A percentile compares a stretch with the other conserved stretches of the same genome.
These are phyloP conservation scores for Erythrophleum ivorense DNA, from an alignment of 331 rosid species.

Conservation along the genomic window DNA sequence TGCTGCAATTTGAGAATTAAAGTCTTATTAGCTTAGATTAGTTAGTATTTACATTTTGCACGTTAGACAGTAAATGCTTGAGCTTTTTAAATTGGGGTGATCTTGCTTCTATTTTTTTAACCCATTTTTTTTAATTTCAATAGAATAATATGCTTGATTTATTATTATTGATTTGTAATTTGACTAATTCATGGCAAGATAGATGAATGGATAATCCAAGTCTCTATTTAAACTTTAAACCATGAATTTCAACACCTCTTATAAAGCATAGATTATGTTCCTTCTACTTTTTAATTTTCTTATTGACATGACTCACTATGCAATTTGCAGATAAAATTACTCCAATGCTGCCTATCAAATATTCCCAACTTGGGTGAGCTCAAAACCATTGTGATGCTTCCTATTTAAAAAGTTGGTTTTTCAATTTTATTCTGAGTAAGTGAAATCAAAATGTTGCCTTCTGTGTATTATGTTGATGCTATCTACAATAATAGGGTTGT, in stretches of 20 bases:
- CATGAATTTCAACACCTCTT: not conserved
- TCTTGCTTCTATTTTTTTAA: not conserved
- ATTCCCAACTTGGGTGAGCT: constrained; percentile 86
- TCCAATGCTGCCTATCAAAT: constrained; percentile 83
- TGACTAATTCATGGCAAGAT: too few relatives aligned
- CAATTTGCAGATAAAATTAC: constrained; percentile 91
- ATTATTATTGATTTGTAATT: too few relatives aligned
- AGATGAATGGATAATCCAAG: not conserved
- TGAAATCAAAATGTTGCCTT: constrained; percentile 17
- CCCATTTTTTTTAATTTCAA: too few relatives aligned
- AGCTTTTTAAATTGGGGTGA: not conserved
- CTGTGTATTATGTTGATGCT: not conserved
- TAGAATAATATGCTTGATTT: too few relatives aligned
- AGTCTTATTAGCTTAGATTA: not conserved
- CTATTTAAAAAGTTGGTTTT: constrained; percentile 3
- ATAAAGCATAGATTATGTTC: constrained; percentile 24
- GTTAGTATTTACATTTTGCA: not conserved
- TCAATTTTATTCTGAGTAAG: not conserved
- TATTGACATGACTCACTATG: constrained; percentile 51
- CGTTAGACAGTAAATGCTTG: constrained; percentile 3
- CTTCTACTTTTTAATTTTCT: constrained; percentile 33
- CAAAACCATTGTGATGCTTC: constrained; percentile 26
- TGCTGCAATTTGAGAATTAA: not conserved
- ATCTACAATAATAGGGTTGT: too few relatives aligned
- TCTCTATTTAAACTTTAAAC: not conserved